Evolutionary conservation across 2,329 filamentous ascomycete species (phyloP).

Genomic region (Xylogone sp.): DNA sequence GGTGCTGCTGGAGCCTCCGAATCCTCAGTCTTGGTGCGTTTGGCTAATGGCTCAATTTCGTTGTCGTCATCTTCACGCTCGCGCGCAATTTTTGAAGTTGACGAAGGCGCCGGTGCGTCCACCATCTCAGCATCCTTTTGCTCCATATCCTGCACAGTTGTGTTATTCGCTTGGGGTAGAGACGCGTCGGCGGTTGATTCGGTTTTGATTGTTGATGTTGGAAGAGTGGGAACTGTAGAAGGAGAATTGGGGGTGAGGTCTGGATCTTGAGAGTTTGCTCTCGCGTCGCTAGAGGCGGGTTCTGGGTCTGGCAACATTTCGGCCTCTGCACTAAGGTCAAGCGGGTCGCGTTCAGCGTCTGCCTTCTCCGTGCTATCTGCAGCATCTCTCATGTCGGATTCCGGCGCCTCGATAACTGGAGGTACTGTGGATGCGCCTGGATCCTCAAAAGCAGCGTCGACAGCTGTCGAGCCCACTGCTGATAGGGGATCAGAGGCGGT

Average conservation of each 20-base stretch:
- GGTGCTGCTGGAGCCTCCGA: slow-evolving; percentile 18
- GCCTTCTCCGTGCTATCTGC: not conserved
- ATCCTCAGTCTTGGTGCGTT: slow-evolving; percentile 73
- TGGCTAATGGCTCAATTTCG: slow-evolving; percentile 64
- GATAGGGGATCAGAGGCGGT: slow-evolving; percentile 8
- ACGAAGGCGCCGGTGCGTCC: slow-evolving; percentile 27
- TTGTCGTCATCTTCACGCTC: slow-evolving; percentile 77
- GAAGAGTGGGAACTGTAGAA: not conserved
- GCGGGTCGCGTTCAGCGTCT: not conserved
- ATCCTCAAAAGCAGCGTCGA: slow-evolving; percentile 21
- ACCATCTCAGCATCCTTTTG: slow-evolving; percentile 26
- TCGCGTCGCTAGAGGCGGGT: slow-evolving; percentile 5
- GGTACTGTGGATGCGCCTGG: slow-evolving; percentile 21
- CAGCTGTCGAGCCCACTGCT: slow-evolving; percentile 12
- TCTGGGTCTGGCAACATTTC: not conserved
- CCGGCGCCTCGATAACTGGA: slow-evolving; percentile 24
- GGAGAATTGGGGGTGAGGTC: not conserved
- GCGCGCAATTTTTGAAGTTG: slow-evolving; percentile 58
- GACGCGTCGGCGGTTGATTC: not conserved
- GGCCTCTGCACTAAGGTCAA: not conserved
- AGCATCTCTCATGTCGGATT: slow-evolving; percentile 26
- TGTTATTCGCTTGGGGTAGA: not conserved
- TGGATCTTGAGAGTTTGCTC: slow-evolving; percentile 6
- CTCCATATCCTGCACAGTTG: not conserved
- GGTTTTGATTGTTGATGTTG: not conserved